Base-by-base conservation (phyloP, 2,329 filamentous ascomycete genomes). In the Mariannaea sp. region DNA sequence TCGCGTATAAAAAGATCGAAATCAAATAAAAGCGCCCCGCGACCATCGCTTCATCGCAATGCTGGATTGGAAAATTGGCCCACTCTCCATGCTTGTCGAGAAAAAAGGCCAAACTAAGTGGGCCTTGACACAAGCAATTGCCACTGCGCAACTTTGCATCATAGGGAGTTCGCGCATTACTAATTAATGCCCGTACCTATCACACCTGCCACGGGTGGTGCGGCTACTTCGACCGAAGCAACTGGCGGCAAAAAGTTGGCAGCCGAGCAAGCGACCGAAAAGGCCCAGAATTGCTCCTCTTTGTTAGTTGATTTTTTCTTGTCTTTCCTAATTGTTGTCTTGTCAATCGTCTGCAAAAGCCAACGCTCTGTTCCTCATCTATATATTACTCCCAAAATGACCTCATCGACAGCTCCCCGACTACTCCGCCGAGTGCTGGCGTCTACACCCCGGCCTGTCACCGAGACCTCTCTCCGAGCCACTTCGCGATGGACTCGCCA, bases 141-240 rank as follows among this genome's bases (percentile, higher is more conserved):
- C 19, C 40, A 26, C 16, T 19, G 40, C 36, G 40, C 50, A 57
- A 52, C 55, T 59, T 66, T 66, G 64, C 65, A 68, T 70, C 68
- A 70, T 67, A 65, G n/a, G n/a, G n/a, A n/a, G 59, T 53, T 55
- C 56, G 36, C 44, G 45, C 61, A 71, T 71, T 71, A 71, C 57
- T 71, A 71, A 71, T 56, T 71, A 71, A 71, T 71, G 56, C 58
- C 55, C 55, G 49, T 53, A 26, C 60, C 64, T 64, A 66, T 64
- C 64, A 62, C 62, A 55, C 57, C 53, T 49, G 29, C 32, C 51
- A 52, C 50, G 52, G 61, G 42, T 24, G 19, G n/a, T n/a, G n/a
- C n/a, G n/a, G n/a, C 46, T 57, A 38, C 45, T 53, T 38, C 40
- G 49, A 47, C 55, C 50, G 38, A 53, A 53, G 12, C 16, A 47